Evolutionary conservation across 371 early-diverging fungal species (phyloP), one percentile per base, ranked within the genome.

Genomic region (Mucor irregularis): DNA sequence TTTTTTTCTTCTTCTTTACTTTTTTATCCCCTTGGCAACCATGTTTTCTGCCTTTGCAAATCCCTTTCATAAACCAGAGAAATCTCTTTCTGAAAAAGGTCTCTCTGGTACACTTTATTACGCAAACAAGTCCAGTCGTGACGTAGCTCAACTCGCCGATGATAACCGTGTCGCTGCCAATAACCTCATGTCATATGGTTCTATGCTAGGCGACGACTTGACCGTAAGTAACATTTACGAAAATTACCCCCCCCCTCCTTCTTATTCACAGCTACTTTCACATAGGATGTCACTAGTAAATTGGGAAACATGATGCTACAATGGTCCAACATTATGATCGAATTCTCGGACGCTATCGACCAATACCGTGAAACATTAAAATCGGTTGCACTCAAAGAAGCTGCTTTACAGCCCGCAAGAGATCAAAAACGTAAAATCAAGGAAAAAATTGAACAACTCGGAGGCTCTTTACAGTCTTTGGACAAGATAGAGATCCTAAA

Each of bases 321-420:
- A 47, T 77, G 74, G 71, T 58, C 70, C 2, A 59, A 61, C 21
- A 39, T 68, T 2, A 22, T 74, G 38, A 57, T 58, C 29, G 70
- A 74, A 37, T 73, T 71, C 50, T 49, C 74, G 40, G 67, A 51
- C 30, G 49, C 51, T 33, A 64, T 64, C n/a, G 65, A 74, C 7
- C 78, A 74, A 53, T 77, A 69, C 25, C 64, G 62, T 2, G 64
- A 61, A 2, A 74, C 72, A 2, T 34, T 77, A 29, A 69, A 74
- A 53, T 54, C 74, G 1, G 71, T 77, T 16, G 53, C 58, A 1
- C 54, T 68, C 14, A 64, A 63, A 29, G 74, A 77, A 39, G 52
- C 60, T 13, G 43, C 62, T 1, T 44, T 73, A 9, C 49, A 55
- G 29, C 47, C 61, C 5, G 42, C 53, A 2, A 48, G 74, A 6